These are phyloP conservation scores for Ceratocystis papillata DNA, from an alignment of 2,329 filamentous ascomycete species.

Conservation along the genomic window DNA sequence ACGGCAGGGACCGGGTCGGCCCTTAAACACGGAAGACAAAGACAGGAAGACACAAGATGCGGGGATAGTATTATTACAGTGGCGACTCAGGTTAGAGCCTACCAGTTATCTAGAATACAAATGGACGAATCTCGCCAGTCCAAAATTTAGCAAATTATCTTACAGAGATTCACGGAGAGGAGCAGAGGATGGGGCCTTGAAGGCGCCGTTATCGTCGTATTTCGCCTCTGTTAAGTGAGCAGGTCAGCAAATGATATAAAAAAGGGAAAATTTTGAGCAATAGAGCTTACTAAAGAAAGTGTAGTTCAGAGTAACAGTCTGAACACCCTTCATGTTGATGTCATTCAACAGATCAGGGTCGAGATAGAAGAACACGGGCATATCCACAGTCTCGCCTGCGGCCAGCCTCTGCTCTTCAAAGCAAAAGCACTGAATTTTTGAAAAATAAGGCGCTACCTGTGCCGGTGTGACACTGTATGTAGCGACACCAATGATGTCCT, in stretches of 20 bases:
- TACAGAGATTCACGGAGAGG: slow-evolving; percentile 22
- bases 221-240: slow-evolving; percentile 33
- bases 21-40: neutral
- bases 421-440: slow-evolving; percentile 99
- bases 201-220: slow-evolving; percentile 39
- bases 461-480: slow-evolving; percentile 95
- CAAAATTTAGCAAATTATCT: neutral
- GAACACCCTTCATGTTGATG: slow-evolving; percentile 82
- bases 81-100: neutral
- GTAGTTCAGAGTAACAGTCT: slow-evolving; percentile 91
- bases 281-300: slow-evolving; percentile 88
- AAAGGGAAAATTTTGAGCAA: neutral
- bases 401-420: slow-evolving; percentile 94
- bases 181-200: slow-evolving; percentile 32
- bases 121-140: neutral
- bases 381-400: slow-evolving; percentile 93
- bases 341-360: slow-evolving; percentile 92
- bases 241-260: slow-evolving; percentile 31
- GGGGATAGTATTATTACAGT: neutral
- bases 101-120: slow-evolving; percentile 4
- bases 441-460: slow-evolving; percentile 94
- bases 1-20: neutral
- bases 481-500: slow-evolving; percentile 94
- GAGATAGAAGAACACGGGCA: slow-evolving; percentile 99
- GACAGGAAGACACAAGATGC: neutral